Evolutionary conservation across 768 basidiomycete species (phyloP), one percentile per base, ranked within the genome.

Genomic region (Pleurotus giganteus): DNA sequence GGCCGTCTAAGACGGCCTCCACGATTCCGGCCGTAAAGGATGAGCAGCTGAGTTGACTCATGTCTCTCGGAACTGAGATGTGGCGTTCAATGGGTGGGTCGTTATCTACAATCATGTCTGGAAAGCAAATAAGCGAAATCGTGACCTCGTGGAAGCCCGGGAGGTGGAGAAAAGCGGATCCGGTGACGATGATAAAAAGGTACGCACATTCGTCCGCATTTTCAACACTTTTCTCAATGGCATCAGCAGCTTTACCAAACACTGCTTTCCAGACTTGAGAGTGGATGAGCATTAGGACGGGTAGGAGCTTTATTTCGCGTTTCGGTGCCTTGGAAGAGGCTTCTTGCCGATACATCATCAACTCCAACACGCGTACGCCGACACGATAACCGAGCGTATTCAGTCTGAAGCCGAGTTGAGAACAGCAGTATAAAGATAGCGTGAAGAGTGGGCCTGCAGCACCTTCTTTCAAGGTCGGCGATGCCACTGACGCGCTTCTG

Each of bases 51-150:
- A 99, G 79, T 63, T 90, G 86, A 63, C 86, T 91, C 84, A 99
- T 86, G 66, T 99, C 97, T 62, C 84, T 85, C 19, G 97, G 97
- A 12, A 98, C 90, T 27, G 94, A 93, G 57, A 99, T 92, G 60
- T 92, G 80, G 56, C 92, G 85, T 58, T 97, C 95, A 59, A 98
- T 78, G 19, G 88, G 82, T 9, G 97, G 95, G 65, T 95, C 91
- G 68, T 99, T 98, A 77, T 98, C 90, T 57, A 96, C 89, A 60
- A 99, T 90, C 97, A 98, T 98, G 71, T 98, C 94, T 96, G 60
- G 28, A 19, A 21, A 26, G 17, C 21, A 47, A 39, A 43, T 42
- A 60, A 36, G 29, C 53, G 34, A 51, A 37, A 32, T 37, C 53
- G 34, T 41, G n/a, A 11, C 39, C 9, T 17, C 12, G 39, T 12